Conservation (phyloP, 371 early-diverging fungal genomes). For the Coemansia sp. region DNA sequence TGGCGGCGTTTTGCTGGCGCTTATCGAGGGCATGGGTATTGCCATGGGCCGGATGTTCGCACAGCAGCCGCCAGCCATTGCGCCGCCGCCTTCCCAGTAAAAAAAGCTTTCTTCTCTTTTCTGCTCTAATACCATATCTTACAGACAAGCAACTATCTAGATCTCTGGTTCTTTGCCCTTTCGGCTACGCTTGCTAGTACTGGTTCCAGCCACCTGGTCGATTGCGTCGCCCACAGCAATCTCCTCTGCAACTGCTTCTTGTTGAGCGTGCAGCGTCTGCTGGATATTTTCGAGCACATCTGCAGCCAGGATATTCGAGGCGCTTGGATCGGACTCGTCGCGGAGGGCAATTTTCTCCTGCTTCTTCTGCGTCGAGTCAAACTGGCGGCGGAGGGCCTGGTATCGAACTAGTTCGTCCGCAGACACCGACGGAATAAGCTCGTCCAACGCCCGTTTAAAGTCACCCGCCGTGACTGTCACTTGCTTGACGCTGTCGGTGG, state of each 20-base stretch:
- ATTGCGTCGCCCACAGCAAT: not conserved
- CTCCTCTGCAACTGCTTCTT: not conserved
- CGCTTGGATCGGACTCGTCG: not conserved
- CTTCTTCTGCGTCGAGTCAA: conserved; percentile 41
- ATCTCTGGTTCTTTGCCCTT: conserved; percentile 42
- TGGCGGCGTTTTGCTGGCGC: conserved; percentile 88
- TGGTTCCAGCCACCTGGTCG: not conserved
- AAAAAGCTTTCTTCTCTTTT: not conserved
- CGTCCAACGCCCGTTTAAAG: conserved; percentile 79
- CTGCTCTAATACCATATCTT: not conserved
- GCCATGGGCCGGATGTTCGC: conserved; percentile 59
- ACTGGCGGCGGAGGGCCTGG: conserved; percentile 64
- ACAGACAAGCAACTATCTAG: conserved; percentile 6
- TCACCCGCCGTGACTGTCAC: conserved; percentile 79
- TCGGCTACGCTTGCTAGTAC: conserved; percentile 11
- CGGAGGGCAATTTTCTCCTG: not conserved
- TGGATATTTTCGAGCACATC: conserved; percentile 4
- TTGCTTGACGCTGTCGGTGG: conserved; percentile 61
- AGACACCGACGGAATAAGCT: conserved; percentile 87
- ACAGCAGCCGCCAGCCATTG: conserved; percentile 49
- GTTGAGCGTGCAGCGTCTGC: conserved; percentile 1
- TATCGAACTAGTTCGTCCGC: conserved; percentile 89
- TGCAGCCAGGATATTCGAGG: not conserved
- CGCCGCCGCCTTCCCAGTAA: conserved; percentile 42
- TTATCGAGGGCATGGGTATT: conserved; percentile 93